Conservation (phyloP, 352 stramenopile genomes). For the Pythium volutum region DNA sequence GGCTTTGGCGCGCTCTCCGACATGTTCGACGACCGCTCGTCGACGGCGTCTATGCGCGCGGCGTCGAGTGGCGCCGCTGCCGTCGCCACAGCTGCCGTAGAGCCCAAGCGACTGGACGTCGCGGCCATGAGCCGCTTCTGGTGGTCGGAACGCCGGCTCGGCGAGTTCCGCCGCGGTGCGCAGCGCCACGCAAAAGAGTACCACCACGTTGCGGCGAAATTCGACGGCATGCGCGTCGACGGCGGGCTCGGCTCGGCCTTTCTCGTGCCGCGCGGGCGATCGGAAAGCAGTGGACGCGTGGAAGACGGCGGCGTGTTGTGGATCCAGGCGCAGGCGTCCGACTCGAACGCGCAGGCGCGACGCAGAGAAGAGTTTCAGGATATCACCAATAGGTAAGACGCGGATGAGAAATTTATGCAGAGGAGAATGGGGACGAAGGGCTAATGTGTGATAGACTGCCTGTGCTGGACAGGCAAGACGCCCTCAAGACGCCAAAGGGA, state of each 20-base stretch:
- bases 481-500: conserved; percentile 23
- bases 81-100: neutral
- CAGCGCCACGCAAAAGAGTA: conserved; percentile 38
- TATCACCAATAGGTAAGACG: conserved; percentile 41
- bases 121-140: conserved; percentile 40
- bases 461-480: conserved; percentile 20
- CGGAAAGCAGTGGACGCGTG: conserved; percentile 1
- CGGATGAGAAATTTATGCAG: neutral
- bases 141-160: conserved; percentile 41
- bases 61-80: neutral
- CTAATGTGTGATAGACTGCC: conserved; percentile 14
- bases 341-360: conserved; percentile 47
- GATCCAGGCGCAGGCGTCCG: conserved; percentile 43
- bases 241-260: conserved; percentile 41
- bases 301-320: conserved; percentile 45
- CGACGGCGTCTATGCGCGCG: neutral
- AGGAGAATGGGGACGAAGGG: neutral
- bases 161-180: conserved; percentile 27
- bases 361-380: conserved; percentile 59
- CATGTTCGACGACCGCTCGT: conserved; percentile 37
- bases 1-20: conserved; percentile 68
- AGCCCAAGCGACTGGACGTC: conserved; percentile 34
- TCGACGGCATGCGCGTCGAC: conserved; percentile 48
- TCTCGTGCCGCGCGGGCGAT: conserved; percentile 16
- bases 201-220: conserved; percentile 48